Conservation (phyloP, 1,284 basidiomycete species). For the Somion occarium region DNA sequence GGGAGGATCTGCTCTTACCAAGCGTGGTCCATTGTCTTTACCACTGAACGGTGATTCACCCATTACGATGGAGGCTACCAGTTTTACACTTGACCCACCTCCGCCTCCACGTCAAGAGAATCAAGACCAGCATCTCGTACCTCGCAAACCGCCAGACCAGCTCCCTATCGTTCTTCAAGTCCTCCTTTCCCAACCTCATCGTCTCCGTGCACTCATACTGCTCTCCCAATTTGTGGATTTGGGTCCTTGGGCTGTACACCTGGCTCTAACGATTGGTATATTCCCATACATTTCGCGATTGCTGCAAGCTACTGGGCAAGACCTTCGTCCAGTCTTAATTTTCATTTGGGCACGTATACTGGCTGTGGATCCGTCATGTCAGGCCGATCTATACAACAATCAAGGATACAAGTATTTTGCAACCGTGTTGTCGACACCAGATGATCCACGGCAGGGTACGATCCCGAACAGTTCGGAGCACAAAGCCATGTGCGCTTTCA, state of each 20-base stretch:
- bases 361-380: slow-evolving; percentile 91
- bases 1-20: slow-evolving; percentile 78
- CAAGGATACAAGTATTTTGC: slow-evolving; percentile 90
- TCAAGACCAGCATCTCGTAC: slow-evolving; percentile 60
- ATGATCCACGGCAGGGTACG: slow-evolving; percentile 42
- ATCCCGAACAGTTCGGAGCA: slow-evolving; percentile 95
- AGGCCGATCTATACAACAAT: slow-evolving; percentile 85
- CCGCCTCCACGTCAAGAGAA: slow-evolving; percentile 14
- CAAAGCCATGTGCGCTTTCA: slow-evolving; percentile 98
- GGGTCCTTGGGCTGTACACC: slow-evolving; percentile 97
- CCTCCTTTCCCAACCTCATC: slow-evolving; percentile 92
- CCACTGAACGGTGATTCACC: slow-evolving; percentile 40
- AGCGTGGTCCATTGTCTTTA: slow-evolving; percentile 68
- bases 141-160: slow-evolving; percentile 90
- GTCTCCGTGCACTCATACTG: slow-evolving; percentile 92
- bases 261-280: slow-evolving; percentile 97
- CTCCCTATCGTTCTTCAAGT: slow-evolving; percentile 97
- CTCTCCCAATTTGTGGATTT: slow-evolving; percentile 97
- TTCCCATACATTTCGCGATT: slow-evolving; percentile 98
- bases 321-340: slow-evolving; percentile 95
- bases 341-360: slow-evolving; percentile 99
- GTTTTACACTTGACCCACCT: slow-evolving; percentile 9
- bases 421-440: slow-evolving; percentile 66
- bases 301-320: slow-evolving; percentile 90
- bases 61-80: slow-evolving; percentile 16